Evolutionary conservation across 805 yeast species (phyloP), one percentile per base, ranked within the genome.

Genomic region (Ogataea wickerhamii): DNA sequence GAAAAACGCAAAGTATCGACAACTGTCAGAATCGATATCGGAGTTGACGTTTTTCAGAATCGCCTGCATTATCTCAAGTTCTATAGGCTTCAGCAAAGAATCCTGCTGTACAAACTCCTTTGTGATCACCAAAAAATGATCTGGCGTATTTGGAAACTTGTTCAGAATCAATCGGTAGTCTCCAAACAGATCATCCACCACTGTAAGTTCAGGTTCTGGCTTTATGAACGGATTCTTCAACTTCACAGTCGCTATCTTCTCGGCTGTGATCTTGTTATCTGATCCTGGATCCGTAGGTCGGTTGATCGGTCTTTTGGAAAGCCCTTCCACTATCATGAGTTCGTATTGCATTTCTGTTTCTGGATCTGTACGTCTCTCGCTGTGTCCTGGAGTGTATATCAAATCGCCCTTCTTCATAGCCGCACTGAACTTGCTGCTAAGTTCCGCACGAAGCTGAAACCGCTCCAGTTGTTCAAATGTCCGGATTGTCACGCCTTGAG

Each of bases 71-170:
- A 80, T 74, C 25, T 63, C 55, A 42, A 91, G 68, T 51, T 91
- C 97, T n/a, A 61, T 51, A 14, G 87, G 86, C 18, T 78, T 68
- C 40, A 91, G 65, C 12, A 95, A 82, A 1, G 85, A 65, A 23
- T 72, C 73, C 60, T 91, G 98, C 2, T 82, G 68, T 46, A 76
- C 74, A 61, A 81, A 85, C 36, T 77, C 72, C 44, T 77, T 83
- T 1, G 98, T 87, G 6, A 89, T 80, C 37, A 88, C 53, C 64
- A 93, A 66, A 38, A 86, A 73, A 59, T 91, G 98, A 51, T 80
- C 75, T 30, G 85, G 78, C 4, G 82, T 74, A 26, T 89, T 81
- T 7, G 97, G 95, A 61, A 75, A 93, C 61, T 91, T 93, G 69
- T 91, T 91, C 49, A 87, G 72, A 5, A 91, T 76, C 23, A 91